A percentile compares a stretch with the other conserved stretches of the same genome.
Evolutionary conservation across 1,284 basidiomycete genomes (phyloP).

Genomic region (Cutaneotrichosporon spelunceum): DNA sequence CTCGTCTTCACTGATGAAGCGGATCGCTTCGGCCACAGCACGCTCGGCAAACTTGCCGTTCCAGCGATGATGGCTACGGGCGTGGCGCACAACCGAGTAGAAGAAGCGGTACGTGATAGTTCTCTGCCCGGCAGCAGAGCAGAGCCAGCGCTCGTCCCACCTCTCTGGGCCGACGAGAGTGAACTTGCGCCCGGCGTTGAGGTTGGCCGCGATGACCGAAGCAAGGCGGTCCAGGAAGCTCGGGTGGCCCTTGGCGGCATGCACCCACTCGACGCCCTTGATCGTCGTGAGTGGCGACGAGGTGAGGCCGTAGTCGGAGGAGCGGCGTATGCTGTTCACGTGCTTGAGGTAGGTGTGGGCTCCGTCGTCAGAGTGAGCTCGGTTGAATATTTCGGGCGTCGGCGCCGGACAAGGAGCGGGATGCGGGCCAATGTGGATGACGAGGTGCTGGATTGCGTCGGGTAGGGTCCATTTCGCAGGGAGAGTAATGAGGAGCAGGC

Average conservation of each 20-base stretch:
- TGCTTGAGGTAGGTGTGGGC: neutral
- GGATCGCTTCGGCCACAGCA: neutral
- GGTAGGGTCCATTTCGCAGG: neutral
- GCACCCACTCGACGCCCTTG: conserved; percentile 4
- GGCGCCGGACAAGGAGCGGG: neutral
- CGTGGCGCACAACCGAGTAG: conserved; percentile 4
- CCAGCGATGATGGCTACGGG: neutral
- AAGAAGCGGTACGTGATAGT: conserved; percentile 4
- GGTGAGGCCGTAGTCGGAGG: conserved; percentile 3
- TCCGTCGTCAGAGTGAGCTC: conserved; percentile 1
- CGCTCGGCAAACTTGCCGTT: neutral
- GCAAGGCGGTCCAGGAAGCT: conserved; percentile 1
- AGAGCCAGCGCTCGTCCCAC: conserved; percentile 8
- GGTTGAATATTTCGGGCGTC: neutral
- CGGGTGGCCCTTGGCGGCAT: conserved; percentile 5
- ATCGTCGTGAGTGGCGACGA: neutral
- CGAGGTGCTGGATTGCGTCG: neutral
- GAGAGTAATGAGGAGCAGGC: conserved; percentile 1
- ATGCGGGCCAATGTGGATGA: neutral
- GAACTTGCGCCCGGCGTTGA: neutral
- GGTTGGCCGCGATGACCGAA: neutral
- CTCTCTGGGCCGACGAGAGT: neutral
- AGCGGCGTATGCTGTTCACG: neutral
- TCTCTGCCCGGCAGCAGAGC: neutral
- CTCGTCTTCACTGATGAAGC: conserved; percentile 7